Base-by-base conservation (phyloP, 2,329 filamentous ascomycete genomes). In the Penicillium griseofulvum region DNA sequence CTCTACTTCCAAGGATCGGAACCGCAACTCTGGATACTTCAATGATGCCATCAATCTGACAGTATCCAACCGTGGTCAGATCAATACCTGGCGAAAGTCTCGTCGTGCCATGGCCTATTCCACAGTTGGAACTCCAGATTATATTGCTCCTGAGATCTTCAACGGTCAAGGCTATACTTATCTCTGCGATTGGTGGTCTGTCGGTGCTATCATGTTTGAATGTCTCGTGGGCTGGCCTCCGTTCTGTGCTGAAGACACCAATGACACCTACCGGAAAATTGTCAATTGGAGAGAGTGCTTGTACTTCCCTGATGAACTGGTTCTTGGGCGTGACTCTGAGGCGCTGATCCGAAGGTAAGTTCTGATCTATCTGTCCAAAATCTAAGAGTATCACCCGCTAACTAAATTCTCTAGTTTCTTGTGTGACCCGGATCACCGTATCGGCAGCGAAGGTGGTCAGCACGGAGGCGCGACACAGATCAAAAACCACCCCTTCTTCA, bases 171-270 rank as follows among this genome's bases (percentile, higher is more conserved):
- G 94, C 46, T 99, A 99, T 78, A 90, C 91, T 55, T 96, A 93
- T 69, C 88, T 95, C 71, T 99, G 94, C 73, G 94, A 99, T 80
- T 99, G 94, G 94, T 99, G 94, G 94, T 96, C 90, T 22, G 83
- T 99, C 47, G 94, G 94, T 50, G 97, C 94, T 42, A 99, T 99
- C 77, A 97, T 99, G 94, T 99, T 97, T 68, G 94, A 99, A 76
- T 99, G 94, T 75, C 82, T 99, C 64, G 91, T 99, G 58, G 94
- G 94, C 67, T 99, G 94, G 94, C 94, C 94, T 52, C 94, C 94
- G 29, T 99, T 99, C 83, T 99, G 94, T 74, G 93, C 94, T 19
- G 94, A 99, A 74, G 93, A 97, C 72, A 90, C 91, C 57, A 93
- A 96, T 71, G 94, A 97, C 74, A 97, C 94, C 1, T 99, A 99